Conservation (phyloP, 2,329 filamentous ascomycete species). For the Leptographium wingfieldii region DNA sequence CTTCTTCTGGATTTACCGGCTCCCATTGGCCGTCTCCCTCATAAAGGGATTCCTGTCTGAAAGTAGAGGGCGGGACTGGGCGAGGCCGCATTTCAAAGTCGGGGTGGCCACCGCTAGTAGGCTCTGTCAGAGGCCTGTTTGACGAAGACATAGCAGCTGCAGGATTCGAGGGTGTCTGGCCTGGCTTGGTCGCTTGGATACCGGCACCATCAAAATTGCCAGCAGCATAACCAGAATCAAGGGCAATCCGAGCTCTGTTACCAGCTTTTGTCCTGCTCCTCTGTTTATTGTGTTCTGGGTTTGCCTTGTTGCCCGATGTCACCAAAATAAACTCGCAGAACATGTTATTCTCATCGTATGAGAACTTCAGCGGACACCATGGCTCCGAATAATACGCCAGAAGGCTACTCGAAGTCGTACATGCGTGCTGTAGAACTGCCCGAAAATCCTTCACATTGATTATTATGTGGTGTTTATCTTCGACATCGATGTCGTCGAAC, state of each 20-base stretch:
- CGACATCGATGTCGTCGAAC: constrained; percentile 62
- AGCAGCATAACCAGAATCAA: background rate
- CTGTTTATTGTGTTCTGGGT: constrained; percentile 21
- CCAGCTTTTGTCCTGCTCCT: background rate
- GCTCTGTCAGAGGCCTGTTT: constrained; percentile 20
- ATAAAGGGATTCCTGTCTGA: constrained; percentile 54
- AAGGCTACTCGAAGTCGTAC: constrained; percentile 52
- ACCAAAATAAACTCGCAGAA: constrained; percentile 69
- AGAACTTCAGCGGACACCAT: constrained; percentile 58
- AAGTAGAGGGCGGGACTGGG: constrained; percentile 34
- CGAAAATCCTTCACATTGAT: constrained; percentile 77
- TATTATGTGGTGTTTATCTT: constrained; percentile 65
- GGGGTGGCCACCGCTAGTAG: constrained; percentile 18
- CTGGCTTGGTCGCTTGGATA: background rate
- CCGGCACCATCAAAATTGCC: background rate
- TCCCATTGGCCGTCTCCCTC: constrained; percentile 63
- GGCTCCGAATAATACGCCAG: constrained; percentile 59
- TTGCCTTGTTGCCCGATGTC: constrained; percentile 57
- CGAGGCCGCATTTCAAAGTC: constrained; percentile 21
- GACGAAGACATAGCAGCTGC: background rate
- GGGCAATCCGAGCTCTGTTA: background rate
- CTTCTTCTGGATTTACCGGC: constrained; percentile 46
- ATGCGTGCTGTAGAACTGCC: constrained; percentile 64
- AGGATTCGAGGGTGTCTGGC: constrained; percentile 9
- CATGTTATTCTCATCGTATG: constrained; percentile 55